Conservation (phyloP, 768 basidiomycete genomes). For the Lyophyllum decastes region DNA sequence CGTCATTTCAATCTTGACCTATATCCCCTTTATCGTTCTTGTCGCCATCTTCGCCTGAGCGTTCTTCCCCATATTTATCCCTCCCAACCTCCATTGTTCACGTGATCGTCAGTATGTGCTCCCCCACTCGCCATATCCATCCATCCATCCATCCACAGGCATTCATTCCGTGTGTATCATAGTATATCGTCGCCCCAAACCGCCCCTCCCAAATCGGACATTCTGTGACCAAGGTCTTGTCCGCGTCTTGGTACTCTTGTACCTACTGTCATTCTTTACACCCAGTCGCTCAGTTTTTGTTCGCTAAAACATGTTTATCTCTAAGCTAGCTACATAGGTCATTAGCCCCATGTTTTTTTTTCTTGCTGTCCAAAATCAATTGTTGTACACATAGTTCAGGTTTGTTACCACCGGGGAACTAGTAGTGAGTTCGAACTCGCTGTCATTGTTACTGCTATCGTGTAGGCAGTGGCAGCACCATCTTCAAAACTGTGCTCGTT, state of each 20-base stretch:
- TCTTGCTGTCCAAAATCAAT: not conserved
- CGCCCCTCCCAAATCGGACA: not conserved
- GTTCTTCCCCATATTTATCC: not conserved
- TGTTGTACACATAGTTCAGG: constrained; percentile 6
- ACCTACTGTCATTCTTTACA: constrained; percentile 7
- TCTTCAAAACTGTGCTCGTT: too few species aligned
- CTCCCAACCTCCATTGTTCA: not conserved
- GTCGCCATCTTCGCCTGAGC: constrained; percentile 58
- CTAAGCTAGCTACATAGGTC: constrained; percentile 14
- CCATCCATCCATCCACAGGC: not conserved
- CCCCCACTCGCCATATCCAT: not conserved
- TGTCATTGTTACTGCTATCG: too few species aligned
- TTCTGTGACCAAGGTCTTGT: not conserved
- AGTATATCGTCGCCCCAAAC: not conserved
- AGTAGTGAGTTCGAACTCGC: too few species aligned
- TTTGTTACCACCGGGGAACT: too few species aligned
- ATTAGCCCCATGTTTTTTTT: constrained; percentile 5
- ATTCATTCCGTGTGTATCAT: constrained; percentile 7
- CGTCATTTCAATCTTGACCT: constrained; percentile 66
- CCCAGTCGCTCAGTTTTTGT: constrained; percentile 7
- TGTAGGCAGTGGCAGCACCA: too few species aligned
- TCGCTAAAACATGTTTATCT: constrained; percentile 15
- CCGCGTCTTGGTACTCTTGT: not conserved
- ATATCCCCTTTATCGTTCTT: constrained; percentile 77
- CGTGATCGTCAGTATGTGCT: not conserved